Evolutionary conservation across 1,139 yeast genomes (phyloP).

Genomic region (Casaregolazyma lundiana): DNA sequence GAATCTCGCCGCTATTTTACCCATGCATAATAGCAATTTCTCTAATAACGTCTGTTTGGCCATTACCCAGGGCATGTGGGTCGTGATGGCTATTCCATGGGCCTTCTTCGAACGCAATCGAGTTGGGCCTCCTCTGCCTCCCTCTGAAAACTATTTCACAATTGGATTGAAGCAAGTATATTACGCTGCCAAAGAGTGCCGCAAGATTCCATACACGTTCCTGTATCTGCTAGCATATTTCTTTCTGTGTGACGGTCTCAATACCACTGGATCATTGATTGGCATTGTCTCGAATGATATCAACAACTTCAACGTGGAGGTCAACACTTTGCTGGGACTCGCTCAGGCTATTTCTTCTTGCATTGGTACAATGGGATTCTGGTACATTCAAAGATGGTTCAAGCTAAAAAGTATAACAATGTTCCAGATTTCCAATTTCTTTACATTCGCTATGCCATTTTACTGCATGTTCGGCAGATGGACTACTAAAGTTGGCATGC

Average conservation of each 20-base stretch:
- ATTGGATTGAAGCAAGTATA: conserved; percentile 19
- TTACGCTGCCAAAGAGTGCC: conserved; percentile 16
- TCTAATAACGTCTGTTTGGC: conserved; percentile 17
- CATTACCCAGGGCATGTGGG: conserved; percentile 19
- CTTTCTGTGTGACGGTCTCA: conserved; percentile 17
- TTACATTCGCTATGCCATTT: conserved; percentile 19
- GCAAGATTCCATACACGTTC: conserved; percentile 18
- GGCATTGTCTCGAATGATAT: conserved; percentile 17
- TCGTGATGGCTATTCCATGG: conserved; percentile 20
- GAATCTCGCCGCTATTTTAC: conserved; percentile 17
- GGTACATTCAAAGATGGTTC: conserved; percentile 18
- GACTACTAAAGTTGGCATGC: conserved; percentile 18
- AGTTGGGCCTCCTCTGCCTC: conserved; percentile 17
- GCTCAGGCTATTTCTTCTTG: conserved; percentile 16
- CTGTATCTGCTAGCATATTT: conserved; percentile 18
- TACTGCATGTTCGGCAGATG: conserved; percentile 21
- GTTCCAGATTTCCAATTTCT: conserved; percentile 19
- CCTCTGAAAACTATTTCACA: conserved; percentile 14
- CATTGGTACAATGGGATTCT: conserved; percentile 16
- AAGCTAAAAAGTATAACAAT: conserved; percentile 18
- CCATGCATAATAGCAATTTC: conserved; percentile 16
- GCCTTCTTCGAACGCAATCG: conserved; percentile 13
- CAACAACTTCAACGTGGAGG: conserved; percentile 15
- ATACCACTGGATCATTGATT: conserved; percentile 17
- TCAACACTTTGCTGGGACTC: conserved; percentile 16